Percentiles rank a stretch among this genome's conserved stretches.
phyloP scores from a whole-genome alignment of 805 yeast species.

The Ogataea sp. region DNA sequence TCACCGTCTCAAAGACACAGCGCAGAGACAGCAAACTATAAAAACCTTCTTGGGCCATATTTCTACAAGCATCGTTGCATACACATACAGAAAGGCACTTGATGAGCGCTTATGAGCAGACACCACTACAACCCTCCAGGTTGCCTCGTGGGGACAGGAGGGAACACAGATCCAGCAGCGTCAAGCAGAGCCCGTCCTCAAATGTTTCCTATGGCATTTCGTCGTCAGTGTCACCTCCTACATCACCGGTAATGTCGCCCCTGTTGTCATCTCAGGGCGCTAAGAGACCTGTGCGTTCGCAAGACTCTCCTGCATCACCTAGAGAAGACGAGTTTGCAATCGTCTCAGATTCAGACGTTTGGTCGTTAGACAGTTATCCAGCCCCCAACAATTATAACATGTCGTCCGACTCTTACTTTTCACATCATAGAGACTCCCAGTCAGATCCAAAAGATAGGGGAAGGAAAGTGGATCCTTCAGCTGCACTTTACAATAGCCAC shows the following conservation, averaged over 20 bases:
- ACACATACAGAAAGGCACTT: too few species aligned
- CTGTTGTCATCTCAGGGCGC: background rate
- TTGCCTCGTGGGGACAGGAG: too few species aligned
- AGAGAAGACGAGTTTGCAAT: conserved; percentile 22
- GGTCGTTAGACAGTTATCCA: conserved; percentile 19
- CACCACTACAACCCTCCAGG: too few species aligned
- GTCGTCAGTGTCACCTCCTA: background rate
- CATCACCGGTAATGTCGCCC: background rate
- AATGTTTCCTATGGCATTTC: background rate
- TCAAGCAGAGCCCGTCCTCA: too few species aligned
- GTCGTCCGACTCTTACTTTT: conserved; percentile 27
- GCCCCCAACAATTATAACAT: conserved; percentile 11
- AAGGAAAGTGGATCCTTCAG: conserved; percentile 10
- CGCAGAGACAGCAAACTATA: too few species aligned
- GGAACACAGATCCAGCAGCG: too few species aligned
- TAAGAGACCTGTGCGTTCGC: background rate
- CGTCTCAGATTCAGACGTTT: conserved; percentile 22
- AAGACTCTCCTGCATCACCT: background rate
- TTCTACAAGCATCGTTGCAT: too few species aligned
- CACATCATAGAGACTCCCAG: conserved; percentile 22
- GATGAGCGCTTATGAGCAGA: too few species aligned
- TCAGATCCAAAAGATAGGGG: conserved; percentile 13
- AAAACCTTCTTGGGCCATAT: too few species aligned
- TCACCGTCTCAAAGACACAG: too few species aligned
- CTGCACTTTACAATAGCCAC: background rate